Percentiles rank a stretch among this genome's conserved stretches.
Evolutionary conservation across 2,329 filamentous ascomycete genomes (phyloP).

Genomic region (Phaeosphaeriaceae sp.): DNA sequence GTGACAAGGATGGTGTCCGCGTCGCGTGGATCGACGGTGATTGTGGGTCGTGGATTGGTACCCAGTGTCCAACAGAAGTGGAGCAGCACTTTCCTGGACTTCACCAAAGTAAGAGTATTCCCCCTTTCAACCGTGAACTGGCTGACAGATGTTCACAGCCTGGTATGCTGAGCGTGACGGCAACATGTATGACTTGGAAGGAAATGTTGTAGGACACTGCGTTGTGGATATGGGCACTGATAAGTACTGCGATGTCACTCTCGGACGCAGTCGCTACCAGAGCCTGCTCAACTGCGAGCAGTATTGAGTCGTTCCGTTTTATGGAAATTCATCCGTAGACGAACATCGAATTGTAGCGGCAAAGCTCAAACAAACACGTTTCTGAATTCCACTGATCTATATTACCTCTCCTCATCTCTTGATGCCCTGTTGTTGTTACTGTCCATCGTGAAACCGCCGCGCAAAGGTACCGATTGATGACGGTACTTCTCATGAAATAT

Average conservation of each 20-base stretch:
- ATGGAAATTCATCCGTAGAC: no score
- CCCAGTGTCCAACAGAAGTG: neutral
- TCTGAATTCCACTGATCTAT: no score
- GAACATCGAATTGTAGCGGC: no score
- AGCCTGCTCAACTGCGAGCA: neutral
- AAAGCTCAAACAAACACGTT: no score
- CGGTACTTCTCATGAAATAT: no score
- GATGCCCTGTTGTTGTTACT: no score
- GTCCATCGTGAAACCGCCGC: no score
- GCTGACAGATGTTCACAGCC: neutral
- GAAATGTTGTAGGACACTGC: neutral
- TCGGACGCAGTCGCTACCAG: neutral
- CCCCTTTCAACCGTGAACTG: no score
- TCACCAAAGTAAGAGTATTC: neutral
- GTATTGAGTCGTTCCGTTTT: no score
- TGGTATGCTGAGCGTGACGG: neutral
- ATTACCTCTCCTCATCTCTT: no score
- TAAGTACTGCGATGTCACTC: neutral
- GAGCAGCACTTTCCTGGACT: neutral
- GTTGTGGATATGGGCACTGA: neutral
- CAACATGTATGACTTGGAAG: neutral
- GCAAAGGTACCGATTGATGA: no score
- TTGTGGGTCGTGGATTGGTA: neutral
- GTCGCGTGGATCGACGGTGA: neutral
- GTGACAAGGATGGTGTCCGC: no score